Evolutionary conservation across 441 rosid genomes (phyloP).

Genomic region (Eruca vesicaria): DNA sequence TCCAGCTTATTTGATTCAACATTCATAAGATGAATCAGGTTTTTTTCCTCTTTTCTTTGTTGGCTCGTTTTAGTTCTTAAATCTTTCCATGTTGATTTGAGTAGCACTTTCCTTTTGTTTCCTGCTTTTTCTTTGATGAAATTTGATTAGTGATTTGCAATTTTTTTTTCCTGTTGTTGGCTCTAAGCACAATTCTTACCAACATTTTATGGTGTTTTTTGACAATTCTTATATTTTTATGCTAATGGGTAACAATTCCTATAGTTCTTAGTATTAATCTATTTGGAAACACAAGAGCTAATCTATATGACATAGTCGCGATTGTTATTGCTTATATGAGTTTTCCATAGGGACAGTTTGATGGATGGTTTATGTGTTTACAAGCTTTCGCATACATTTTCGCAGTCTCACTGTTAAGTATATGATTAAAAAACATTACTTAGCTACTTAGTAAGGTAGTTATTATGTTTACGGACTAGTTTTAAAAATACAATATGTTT

Average conservation of each 20-base stretch:
- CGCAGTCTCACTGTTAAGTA: background rate
- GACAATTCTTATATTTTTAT: too few relatives aligned
- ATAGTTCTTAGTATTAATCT: background rate
- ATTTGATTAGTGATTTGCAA: conserved; percentile 16
- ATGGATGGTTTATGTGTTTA: background rate
- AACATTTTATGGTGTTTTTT: conserved; percentile 23
- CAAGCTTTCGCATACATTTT: background rate
- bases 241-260: background rate
- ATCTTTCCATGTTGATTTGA: conserved; percentile 14
- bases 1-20: too few relatives aligned
- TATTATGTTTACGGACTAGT: background rate
- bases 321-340: background rate
- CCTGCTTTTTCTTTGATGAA: conserved; percentile 13
- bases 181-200: background rate
- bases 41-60: background rate
- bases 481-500: too few relatives aligned
- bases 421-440: background rate
- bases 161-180: conserved; percentile 1
- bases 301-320: background rate
- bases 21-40: conserved; percentile 28
- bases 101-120: conserved; percentile 12
- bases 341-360: background rate
- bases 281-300: background rate
- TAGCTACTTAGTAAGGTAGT: background rate
- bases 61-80: conserved; percentile 7